Conservation (phyloP, 163 green algal genomes). For the Trebouxiophyceae sp. region DNA sequence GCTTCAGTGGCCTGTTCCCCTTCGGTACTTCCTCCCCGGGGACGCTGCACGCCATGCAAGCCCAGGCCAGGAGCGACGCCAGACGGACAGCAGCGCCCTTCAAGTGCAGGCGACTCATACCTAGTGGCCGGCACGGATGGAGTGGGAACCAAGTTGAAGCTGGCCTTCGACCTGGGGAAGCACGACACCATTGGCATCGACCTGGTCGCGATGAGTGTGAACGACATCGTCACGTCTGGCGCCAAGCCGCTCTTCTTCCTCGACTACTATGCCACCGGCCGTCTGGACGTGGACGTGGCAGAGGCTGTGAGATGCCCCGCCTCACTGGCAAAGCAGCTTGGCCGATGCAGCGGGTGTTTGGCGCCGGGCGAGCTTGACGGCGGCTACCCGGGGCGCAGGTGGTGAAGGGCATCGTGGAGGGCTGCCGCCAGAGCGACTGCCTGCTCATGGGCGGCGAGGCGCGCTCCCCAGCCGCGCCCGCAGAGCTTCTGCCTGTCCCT, state of each 20-base stretch:
- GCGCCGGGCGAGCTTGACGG: too few relatives aligned
- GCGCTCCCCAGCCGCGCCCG: too few relatives aligned
- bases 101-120: constrained; percentile 80
- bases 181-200: constrained; percentile 98
- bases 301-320: constrained; percentile 54
- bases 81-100: background rate
- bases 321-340: too few relatives aligned
- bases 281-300: constrained; percentile 90
- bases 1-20: constrained; percentile 90
- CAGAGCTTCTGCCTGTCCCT: too few relatives aligned
- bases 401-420: constrained; percentile 93
- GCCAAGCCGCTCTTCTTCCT: constrained; percentile 98
- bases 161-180: constrained; percentile 93
- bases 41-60: too few relatives aligned
- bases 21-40: constrained; percentile 59
- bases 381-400: too few relatives aligned
- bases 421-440: constrained; percentile 84
- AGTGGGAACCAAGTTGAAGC: constrained; percentile 97
- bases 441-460: constrained; percentile 85
- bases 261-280: constrained; percentile 94
- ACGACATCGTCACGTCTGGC: constrained; percentile 93
- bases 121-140: constrained; percentile 95
- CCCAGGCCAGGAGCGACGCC: too few relatives aligned
- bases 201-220: constrained; percentile 95
- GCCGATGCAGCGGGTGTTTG: too few relatives aligned